These are phyloP conservation scores for Cydonia oblonga DNA, from an alignment of 331 rosid species.

Conservation along the genomic window DNA sequence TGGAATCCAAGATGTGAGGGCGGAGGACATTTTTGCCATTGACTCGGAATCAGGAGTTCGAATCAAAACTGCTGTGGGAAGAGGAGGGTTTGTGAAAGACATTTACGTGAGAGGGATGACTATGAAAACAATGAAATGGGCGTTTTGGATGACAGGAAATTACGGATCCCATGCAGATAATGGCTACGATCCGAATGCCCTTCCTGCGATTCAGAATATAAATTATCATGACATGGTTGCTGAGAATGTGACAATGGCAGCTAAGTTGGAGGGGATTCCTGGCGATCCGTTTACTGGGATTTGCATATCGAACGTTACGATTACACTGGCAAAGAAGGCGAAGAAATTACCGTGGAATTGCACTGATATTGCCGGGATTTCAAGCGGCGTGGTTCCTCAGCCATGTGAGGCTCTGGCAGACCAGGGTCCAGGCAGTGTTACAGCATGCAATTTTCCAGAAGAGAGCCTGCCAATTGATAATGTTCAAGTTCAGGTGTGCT, in stretches of 20 bases:
- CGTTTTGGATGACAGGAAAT: constrained; percentile 69
- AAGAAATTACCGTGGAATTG: constrained; percentile 61
- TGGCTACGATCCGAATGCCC: constrained; percentile 50
- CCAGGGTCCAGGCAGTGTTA: constrained; percentile 27
- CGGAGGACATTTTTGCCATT: constrained; percentile 55
- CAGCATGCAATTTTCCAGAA: constrained; percentile 43
- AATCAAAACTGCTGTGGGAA: constrained; percentile 63
- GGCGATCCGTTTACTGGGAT: constrained; percentile 56
- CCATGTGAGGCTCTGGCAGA: constrained; percentile 48
- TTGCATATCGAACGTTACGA: constrained; percentile 64
- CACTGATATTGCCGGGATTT: constrained; percentile 47
- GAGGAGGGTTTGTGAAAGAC: constrained; percentile 75
- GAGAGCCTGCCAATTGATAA: constrained; percentile 36
- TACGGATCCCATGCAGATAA: constrained; percentile 66
- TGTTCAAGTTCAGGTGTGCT: constrained; percentile 36
- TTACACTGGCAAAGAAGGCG: constrained; percentile 36
- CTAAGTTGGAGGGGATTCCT: constrained; percentile 50
- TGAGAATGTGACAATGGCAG: constrained; percentile 62
- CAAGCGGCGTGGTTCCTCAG: constrained; percentile 42
- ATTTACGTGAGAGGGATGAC: constrained; percentile 54
- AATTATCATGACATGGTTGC: constrained; percentile 58
- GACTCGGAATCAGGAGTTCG: constrained; percentile 55
- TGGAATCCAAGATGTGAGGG: constrained; percentile 59
- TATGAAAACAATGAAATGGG: constrained; percentile 66
- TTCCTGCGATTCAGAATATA: constrained; percentile 50